Percentiles rank a stretch among this genome's conserved stretches.
These are phyloP conservation scores for Paraphoma sp. DNA, from an alignment of 2,329 filamentous ascomycete genomes.

Conservation along the genomic window DNA sequence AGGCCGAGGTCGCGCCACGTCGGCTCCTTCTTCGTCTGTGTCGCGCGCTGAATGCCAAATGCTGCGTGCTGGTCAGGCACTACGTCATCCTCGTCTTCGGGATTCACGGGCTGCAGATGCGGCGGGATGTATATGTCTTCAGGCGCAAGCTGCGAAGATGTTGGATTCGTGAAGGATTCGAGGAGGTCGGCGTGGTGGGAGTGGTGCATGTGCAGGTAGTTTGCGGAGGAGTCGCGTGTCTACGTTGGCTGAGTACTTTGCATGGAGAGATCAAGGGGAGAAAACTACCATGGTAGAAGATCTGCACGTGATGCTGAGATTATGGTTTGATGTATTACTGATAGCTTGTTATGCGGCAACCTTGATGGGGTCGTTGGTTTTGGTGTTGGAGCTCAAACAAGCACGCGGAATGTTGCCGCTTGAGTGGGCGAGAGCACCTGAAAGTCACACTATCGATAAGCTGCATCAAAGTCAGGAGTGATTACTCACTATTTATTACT, in stretches of 20 bases:
- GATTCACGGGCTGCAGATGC: slow-evolving; percentile 81
- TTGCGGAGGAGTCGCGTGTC: slow-evolving; percentile 76
- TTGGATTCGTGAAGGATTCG: slow-evolving; percentile 61
- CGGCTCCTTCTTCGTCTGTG: slow-evolving; percentile 72
- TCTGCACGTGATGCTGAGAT: no score
- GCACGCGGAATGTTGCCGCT: not conserved
- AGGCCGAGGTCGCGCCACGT: slow-evolving; percentile 82
- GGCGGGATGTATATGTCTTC: slow-evolving; percentile 85
- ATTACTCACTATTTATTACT: no score
- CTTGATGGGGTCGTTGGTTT: not conserved
- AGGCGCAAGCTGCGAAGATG: slow-evolving; percentile 39
- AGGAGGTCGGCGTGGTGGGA: slow-evolving; percentile 78
- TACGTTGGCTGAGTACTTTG: slow-evolving; percentile 24
- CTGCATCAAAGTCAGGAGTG: no score
- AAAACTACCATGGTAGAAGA: slow-evolving; percentile 1
- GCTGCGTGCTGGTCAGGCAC: slow-evolving; percentile 88
- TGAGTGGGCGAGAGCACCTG: not conserved
- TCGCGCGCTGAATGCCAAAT: slow-evolving; percentile 83
- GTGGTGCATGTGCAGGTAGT: slow-evolving; percentile 76
- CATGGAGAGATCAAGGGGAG: not conserved
- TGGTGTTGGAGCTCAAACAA: not conserved
- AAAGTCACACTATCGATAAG: not conserved
- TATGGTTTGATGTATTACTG: no score
- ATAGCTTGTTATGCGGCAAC: not conserved
- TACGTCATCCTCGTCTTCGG: slow-evolving; percentile 87